Conservation (phyloP, 306 rosid genomes). For the Sindora glabra region DNA sequence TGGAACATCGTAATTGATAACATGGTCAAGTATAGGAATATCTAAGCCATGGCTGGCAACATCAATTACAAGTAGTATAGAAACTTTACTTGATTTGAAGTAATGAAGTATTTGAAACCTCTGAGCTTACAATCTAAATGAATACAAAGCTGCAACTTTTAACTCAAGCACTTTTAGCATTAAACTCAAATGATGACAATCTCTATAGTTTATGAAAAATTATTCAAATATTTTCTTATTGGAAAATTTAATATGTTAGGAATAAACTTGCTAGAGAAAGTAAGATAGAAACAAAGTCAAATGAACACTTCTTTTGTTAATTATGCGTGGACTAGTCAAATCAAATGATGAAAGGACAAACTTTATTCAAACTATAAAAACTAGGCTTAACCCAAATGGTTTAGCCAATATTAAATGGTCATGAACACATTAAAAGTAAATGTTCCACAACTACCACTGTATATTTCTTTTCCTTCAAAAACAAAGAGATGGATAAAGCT, state of each 20-base stretch:
- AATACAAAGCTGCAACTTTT: slow-evolving; percentile 62
- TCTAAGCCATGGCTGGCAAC: slow-evolving; percentile 93
- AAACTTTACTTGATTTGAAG: slow-evolving; percentile 74
- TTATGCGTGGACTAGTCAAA: not conserved
- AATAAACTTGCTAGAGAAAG: not conserved
- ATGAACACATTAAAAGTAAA: not conserved
- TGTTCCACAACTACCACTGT: not conserved
- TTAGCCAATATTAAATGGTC: too few relatives aligned
- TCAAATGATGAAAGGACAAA: not conserved
- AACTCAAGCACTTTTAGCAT: slow-evolving; percentile 81
- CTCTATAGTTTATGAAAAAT: slow-evolving; percentile 36
- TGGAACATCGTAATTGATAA: slow-evolving; percentile 83
- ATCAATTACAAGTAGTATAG: slow-evolving; percentile 83
- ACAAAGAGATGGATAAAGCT: not conserved
- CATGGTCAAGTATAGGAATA: slow-evolving; percentile 85
- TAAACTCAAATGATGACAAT: slow-evolving; percentile 63
- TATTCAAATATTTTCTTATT: not conserved
- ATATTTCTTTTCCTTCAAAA: slow-evolving; percentile 1
- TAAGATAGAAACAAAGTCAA: not conserved
- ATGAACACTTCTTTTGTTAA: not conserved
- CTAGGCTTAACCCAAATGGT: not conserved
- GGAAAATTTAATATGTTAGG: not conserved
- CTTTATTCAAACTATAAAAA: not conserved
- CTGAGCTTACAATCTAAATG: slow-evolving; percentile 65
- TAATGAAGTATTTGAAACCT: slow-evolving; percentile 71